Evolutionary conservation across 2,329 filamentous ascomycete genomes (phyloP).

Genomic region (Cordyceps cicadae): DNA sequence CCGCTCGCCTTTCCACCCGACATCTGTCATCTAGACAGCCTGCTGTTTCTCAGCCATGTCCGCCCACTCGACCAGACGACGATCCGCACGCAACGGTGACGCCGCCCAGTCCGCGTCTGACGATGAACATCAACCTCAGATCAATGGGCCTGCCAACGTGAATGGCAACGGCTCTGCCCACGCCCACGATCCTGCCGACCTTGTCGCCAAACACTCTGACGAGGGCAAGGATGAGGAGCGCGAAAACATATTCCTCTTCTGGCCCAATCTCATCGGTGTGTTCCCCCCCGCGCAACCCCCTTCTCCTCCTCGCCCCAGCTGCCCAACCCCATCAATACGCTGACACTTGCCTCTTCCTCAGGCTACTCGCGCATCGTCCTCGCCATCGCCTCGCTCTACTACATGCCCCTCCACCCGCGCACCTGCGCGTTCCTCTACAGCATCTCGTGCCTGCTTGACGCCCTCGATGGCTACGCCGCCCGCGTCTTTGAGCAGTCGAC

Average conservation of each 20-base stretch:
- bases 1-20: background rate
- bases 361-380: constrained; percentile 72
- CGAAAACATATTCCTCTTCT: constrained; percentile 78
- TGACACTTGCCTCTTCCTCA: background rate
- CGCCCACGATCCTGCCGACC: constrained; percentile 21
- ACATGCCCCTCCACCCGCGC: constrained; percentile 97
- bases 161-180: constrained; percentile 40
- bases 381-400: constrained; percentile 88
- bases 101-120: constrained; percentile 7
- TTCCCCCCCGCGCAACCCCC: constrained; percentile 3
- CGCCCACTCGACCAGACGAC: constrained; percentile 30
- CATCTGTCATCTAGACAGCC: background rate
- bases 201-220: constrained; percentile 25
- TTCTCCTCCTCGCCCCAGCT: background rate
- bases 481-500: constrained; percentile 76
- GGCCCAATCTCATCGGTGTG: constrained; percentile 73
- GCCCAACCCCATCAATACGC: background rate
- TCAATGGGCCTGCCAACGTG: constrained; percentile 18
- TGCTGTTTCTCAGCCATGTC: constrained; percentile 24
- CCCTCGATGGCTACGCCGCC: constrained; percentile 89
- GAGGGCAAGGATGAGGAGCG: constrained; percentile 25
- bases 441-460: constrained; percentile 89
- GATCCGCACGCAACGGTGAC: constrained; percentile 26
- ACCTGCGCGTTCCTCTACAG: constrained; percentile 89
- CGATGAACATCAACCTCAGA: background rate